phyloP scores from a whole-genome alignment of 1,139 yeast genomes.

The Entelexis sorbosivorans region DNA sequence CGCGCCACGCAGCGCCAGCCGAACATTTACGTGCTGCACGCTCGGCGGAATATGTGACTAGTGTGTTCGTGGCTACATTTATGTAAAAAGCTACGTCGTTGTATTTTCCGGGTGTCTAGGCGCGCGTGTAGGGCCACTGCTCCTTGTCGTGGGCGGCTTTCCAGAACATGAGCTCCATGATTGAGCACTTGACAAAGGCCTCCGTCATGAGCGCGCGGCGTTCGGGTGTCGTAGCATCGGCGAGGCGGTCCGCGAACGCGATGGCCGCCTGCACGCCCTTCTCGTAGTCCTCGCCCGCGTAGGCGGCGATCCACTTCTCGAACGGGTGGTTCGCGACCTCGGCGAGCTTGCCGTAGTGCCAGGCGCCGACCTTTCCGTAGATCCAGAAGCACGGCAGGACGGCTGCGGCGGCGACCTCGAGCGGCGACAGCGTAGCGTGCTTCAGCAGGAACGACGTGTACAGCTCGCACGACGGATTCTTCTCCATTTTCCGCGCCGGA shows the following conservation, averaged over 20 bases:
- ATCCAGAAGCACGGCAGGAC: constrained; percentile 23
- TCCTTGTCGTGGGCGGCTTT: constrained; percentile 18
- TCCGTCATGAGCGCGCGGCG: constrained; percentile 18
- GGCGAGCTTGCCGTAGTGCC: constrained; percentile 10
- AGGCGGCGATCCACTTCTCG: constrained; percentile 18
- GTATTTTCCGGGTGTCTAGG: not conserved
- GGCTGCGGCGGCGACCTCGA: constrained; percentile 22
- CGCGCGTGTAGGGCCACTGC: constrained; percentile 10
- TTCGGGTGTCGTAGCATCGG: constrained; percentile 14
- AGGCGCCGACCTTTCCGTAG: constrained; percentile 20
- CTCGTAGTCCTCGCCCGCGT: constrained; percentile 17
- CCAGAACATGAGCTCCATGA: constrained; percentile 22
- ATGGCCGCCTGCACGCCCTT: constrained; percentile 8
- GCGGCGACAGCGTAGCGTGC: constrained; percentile 17
- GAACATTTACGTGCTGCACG: too few relatives aligned
- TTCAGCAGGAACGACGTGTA: constrained; percentile 19
- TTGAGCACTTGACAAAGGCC: constrained; percentile 14
- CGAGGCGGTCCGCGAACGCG: constrained; percentile 13
- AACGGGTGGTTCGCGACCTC: constrained; percentile 12
- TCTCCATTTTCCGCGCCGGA: not conserved
- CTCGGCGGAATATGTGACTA: too few relatives aligned
- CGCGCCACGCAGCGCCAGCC: too few relatives aligned
- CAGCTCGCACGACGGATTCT: constrained; percentile 19
- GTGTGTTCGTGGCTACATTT: too few relatives aligned
- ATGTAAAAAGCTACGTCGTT: too few relatives aligned